Conservation (phyloP, 768 basidiomycete species). For the Amanita muscaria region DNA sequence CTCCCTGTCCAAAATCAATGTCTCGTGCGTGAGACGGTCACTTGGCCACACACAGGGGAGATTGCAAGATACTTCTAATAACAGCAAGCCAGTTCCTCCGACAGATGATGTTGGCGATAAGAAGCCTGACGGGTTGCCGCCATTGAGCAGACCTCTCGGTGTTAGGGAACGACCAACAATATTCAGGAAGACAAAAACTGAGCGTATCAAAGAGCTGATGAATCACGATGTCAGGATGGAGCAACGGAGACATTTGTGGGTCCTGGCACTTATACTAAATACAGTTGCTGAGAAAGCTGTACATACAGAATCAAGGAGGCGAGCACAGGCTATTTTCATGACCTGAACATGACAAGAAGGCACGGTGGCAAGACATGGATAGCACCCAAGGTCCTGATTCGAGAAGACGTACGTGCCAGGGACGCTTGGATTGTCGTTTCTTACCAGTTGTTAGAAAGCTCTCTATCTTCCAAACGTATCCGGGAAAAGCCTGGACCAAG, state of each 20-base stretch:
- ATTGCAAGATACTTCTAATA: not conserved
- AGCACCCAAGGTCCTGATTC: slow-evolving; percentile 81
- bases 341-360: slow-evolving; percentile 64
- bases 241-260: slow-evolving; percentile 58
- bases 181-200: slow-evolving; percentile 44
- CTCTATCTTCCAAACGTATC: slow-evolving; percentile 84
- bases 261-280: slow-evolving; percentile 6
- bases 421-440: not conserved
- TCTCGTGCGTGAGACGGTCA: not conserved
- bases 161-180: slow-evolving; percentile 61
- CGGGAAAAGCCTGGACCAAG: slow-evolving; percentile 57
- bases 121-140: slow-evolving; percentile 17
- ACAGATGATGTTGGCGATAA: not conserved
- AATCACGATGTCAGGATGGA: slow-evolving; percentile 63
- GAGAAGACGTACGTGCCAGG: slow-evolving; percentile 65
- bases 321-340: slow-evolving; percentile 82
- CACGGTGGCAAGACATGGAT: slow-evolving; percentile 95
- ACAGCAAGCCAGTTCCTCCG: no score
- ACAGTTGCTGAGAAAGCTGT: not conserved
- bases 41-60: not conserved
- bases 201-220: slow-evolving; percentile 59
- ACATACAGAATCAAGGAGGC: slow-evolving; percentile 38
- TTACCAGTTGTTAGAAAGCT: slow-evolving; percentile 56
- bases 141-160: slow-evolving; percentile 66
- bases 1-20: not conserved